Evolutionary conservation across 2,329 filamentous ascomycete species (phyloP).

Genomic region (Hymenoscyphus repandus): DNA sequence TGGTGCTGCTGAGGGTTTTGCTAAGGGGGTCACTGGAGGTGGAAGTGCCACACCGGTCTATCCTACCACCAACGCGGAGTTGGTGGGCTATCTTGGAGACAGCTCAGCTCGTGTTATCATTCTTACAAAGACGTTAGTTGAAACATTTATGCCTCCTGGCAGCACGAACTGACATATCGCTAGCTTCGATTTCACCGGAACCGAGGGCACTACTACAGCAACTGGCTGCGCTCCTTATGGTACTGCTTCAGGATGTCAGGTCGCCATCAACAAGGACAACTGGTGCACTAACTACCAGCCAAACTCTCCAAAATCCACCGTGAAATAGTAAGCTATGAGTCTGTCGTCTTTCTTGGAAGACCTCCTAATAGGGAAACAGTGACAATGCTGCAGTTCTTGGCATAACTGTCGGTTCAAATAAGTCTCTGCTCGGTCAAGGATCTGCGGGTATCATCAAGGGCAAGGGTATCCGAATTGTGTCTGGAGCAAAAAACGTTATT

Average conservation of each 20-base stretch:
- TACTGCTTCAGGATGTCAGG: slow-evolving; percentile 34
- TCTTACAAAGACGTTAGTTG: slow-evolving; percentile 39
- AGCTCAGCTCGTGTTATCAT: slow-evolving; percentile 42
- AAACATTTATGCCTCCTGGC: not conserved
- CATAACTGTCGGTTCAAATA: slow-evolving; percentile 26
- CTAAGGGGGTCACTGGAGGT: slow-evolving; percentile 54
- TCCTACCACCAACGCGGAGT: slow-evolving; percentile 48
- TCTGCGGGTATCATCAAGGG: slow-evolving; percentile 25
- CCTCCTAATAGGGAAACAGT: too few species aligned
- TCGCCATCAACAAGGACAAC: slow-evolving; percentile 45
- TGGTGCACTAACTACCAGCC: slow-evolving; percentile 34
- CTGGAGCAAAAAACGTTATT: slow-evolving; percentile 16
- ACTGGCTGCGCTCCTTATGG: slow-evolving; percentile 33
- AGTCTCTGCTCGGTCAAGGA: slow-evolving; percentile 26
- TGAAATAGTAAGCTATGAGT: slow-evolving; percentile 4
- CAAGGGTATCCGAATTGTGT: slow-evolving; percentile 25
- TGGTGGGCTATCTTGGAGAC: slow-evolving; percentile 39
- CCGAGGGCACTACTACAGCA: slow-evolving; percentile 34
- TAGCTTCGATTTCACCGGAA: slow-evolving; percentile 46
- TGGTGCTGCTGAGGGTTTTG: slow-evolving; percentile 40
- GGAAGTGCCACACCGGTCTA: slow-evolving; percentile 49
- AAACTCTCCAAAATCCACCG: slow-evolving; percentile 8
- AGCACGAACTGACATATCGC: not conserved
- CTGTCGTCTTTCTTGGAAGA: too few species aligned
- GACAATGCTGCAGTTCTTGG: slow-evolving; percentile 23